Conservation (phyloP, 768 basidiomycete genomes). For the Trichaptum fuscoviolaceum region DNA sequence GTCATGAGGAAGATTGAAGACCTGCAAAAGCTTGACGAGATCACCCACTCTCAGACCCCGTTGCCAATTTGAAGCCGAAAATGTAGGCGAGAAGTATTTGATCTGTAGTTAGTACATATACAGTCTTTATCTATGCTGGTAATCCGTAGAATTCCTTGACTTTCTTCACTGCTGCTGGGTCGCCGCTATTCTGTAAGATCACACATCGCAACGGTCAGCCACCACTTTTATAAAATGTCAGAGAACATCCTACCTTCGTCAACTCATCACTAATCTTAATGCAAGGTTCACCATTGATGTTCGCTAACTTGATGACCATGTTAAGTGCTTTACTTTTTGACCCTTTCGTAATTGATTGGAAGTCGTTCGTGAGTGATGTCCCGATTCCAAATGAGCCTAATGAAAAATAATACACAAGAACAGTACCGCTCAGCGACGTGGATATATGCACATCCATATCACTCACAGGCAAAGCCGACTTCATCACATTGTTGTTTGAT, state of each 20-base stretch:
- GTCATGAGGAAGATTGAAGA: not conserved
- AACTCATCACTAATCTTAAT: slow-evolving; percentile 94
- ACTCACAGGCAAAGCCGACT: slow-evolving; percentile 62
- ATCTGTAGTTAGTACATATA: no score
- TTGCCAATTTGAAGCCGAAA: not conserved
- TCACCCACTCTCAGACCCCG: not conserved
- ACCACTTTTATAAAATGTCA: not conserved
- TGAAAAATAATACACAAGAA: slow-evolving; percentile 6
- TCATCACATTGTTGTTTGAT: slow-evolving; percentile 69
- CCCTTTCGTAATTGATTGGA: slow-evolving; percentile 39
- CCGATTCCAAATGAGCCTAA: slow-evolving; percentile 91
- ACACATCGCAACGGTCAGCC: not conserved
- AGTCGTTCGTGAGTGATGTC: slow-evolving; percentile 90
- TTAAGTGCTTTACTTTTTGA: slow-evolving; percentile 80
- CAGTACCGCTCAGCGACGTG: slow-evolving; percentile 6
- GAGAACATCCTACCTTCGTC: slow-evolving; percentile 51
- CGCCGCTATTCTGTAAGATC: slow-evolving; percentile 59
- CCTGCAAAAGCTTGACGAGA: not conserved
- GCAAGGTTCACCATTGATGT: slow-evolving; percentile 68
- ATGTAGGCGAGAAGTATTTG: not conserved
- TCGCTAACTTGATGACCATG: slow-evolving; percentile 90
- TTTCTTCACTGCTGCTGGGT: slow-evolving; percentile 47
- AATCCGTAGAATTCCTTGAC: slow-evolving; percentile 53
- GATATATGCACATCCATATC: not conserved
- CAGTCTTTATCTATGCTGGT: slow-evolving; percentile 5